Evolutionary conservation across 2,329 filamentous ascomycete genomes (phyloP), one percentile per base, ranked within the genome.

Genomic region (Trichoderma hamatum): DNA sequence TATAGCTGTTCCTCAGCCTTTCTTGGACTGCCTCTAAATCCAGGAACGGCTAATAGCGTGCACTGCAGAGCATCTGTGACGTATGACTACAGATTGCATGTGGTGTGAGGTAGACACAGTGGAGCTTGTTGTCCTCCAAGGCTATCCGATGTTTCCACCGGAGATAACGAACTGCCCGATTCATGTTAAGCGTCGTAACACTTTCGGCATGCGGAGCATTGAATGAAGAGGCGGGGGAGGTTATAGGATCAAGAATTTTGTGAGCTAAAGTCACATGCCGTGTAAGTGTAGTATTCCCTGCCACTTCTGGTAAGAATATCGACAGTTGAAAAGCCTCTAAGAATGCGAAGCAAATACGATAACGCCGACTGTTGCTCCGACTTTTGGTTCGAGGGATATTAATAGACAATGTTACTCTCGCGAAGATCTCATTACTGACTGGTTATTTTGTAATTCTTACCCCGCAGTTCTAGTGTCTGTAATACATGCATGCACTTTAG

Each of bases 181-280:
- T 59, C 64, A 67, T 67, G 43, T 59, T 43, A 67, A 67, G 65
- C 46, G 65, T 26, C 56, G 65, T 68, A 30, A 52, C 28, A 68
- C 24, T 55, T 28, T 68, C 46, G 56, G 56, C 34, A 46, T 39
- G 43, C 64, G 55, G 55, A 52, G 30, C 26, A 34, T 59, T 11
- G 30, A 30, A 11, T 55, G 65, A 55, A 43, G 56, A 61, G 54
- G 65, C 65, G 56, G 65, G 65, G 65, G 46, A 61, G 3, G n/a
- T 51, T 36, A 21, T 36, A 56, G 54, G 30, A 28, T 55, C 30
- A 64, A 52, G 49, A 11, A 30, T 28, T 52, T 54, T 10, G 24
- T 28, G 30, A 26, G 16, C 21, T 19, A 26, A 21, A 63, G 46
- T 52, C 60, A 63, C 46, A 63, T 63, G 46, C 30, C 19, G 24